Base-by-base conservation (phyloP, 2,329 filamentous ascomycete species). In the Penicillium sp. region DNA sequence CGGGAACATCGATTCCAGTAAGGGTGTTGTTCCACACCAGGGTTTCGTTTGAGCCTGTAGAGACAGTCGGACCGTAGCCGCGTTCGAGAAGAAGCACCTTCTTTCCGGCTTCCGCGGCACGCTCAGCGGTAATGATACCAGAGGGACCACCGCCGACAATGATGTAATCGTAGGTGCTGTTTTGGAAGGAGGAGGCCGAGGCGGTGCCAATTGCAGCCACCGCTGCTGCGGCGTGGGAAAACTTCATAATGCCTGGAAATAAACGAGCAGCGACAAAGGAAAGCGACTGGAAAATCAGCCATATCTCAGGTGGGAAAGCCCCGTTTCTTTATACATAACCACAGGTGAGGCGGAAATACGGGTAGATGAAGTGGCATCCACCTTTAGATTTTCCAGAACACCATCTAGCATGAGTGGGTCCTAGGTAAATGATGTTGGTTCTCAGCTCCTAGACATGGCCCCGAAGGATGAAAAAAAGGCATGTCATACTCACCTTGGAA, bases 1-100 rank as follows among this genome's bases (percentile, higher is more conserved):
- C 64, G 3, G 65, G 65, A 4, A 67, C 47, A 46, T 66, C 65
- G 39, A 67, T 62, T 1, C 59, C 40, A 4, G 65, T 67, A 39
- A 65, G 40, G 22, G 43, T 48, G 27, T 57, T 54, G 50, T 63
- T 58, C 63, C 61, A 65, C 21, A 48, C 5, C 14, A 65, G 58
- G 27, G 63, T 63, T 9, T 63, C 52, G 16, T 63, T 64, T 5
- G 62, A 54, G n/a, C 63, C 63, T 2, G 61, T 65, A 5, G 55
- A 49, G 29, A 64, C 60, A 9, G 63, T 65, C 9, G 61, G 62
- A n/a, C 63, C 60, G 32, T 52, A 43, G 16, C 61, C 61, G 39
- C 58, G 54, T 21, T 64, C 60, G 16, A 62, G 56, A 14, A 64
- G 58, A 3, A 64, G 56, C 18, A 62, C 61, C 31, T 56, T 57